Evolutionary conservation across 2,329 filamentous ascomycete species (phyloP).

Genomic region (Cercospora sesami): DNA sequence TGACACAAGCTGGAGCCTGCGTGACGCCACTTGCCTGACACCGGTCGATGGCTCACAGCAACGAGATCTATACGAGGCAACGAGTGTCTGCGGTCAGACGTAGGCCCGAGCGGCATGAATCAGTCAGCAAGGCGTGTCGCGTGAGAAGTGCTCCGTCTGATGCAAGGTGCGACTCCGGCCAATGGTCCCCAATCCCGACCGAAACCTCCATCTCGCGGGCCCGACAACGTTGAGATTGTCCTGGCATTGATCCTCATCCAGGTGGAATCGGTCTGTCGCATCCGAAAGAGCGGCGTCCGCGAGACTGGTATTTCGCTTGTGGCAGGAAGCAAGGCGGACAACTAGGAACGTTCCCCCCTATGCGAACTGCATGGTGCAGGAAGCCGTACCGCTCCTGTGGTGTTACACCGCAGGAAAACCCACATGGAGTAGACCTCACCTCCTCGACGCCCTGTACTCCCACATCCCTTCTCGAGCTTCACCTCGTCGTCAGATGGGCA

Average conservation of each 20-base stretch:
- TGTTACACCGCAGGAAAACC: not conserved
- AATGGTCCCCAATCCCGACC: not conserved
- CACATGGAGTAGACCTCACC: not conserved
- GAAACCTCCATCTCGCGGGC: too few species aligned
- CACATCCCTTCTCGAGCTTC: not conserved
- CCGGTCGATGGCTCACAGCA: not conserved
- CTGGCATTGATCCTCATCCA: too few species aligned
- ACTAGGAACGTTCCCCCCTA: not conserved
- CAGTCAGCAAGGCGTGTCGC: not conserved
- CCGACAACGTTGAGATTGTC: not conserved
- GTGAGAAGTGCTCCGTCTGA: not conserved
- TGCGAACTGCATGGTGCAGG: not conserved
- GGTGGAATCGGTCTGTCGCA: not conserved
- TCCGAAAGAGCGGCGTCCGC: too few species aligned
- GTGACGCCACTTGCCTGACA: not conserved
- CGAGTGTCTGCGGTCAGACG: not conserved
- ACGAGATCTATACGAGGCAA: not conserved
- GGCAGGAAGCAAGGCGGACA: not conserved
- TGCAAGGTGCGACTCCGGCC: conserved; percentile 2
- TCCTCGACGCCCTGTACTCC: not conserved
- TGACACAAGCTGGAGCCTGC: not conserved
- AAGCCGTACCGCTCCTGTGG: not conserved
- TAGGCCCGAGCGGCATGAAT: not conserved
- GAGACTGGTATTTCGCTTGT: not conserved
- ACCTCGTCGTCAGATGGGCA: not conserved